Evolutionary conservation across 768 basidiomycete species (phyloP).

Genomic region (Rhizopogon rudus): DNA sequence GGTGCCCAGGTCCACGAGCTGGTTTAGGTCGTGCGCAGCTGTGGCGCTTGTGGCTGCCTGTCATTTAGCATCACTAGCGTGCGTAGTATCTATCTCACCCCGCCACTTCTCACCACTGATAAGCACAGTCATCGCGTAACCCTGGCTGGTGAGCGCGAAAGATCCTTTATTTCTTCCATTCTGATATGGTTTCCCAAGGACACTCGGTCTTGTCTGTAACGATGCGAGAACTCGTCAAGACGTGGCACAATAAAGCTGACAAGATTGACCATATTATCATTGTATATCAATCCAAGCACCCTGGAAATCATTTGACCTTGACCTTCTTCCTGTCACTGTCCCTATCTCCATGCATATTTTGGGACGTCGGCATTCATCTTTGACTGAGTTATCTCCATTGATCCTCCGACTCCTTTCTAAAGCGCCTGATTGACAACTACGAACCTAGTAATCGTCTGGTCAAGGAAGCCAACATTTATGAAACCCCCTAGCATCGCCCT

Average conservation of each 20-base stretch:
- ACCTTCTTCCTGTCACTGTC: not conserved
- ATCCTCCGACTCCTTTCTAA: not conserved
- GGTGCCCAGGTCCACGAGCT: too few species aligned
- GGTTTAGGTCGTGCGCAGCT: too few species aligned
- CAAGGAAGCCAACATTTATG: slow-evolving; percentile 1
- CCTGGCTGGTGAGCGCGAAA: too few species aligned
- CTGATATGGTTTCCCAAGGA: too few species aligned
- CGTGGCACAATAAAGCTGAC: not conserved
- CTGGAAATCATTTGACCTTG: not conserved
- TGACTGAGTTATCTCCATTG: not conserved
- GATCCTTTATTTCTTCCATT: too few species aligned
- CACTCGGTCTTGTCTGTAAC: too few species aligned
- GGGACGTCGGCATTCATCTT: not conserved
- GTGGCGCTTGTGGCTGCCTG: too few species aligned
- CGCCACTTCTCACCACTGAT: too few species aligned
- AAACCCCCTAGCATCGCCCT: slow-evolving; percentile 2
- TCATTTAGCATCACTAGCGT: too few species aligned
- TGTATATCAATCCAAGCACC: not conserved
- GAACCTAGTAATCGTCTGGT: not conserved
- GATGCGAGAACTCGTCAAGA: not conserved
- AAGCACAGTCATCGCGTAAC: too few species aligned
- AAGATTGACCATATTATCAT: too few species aligned
- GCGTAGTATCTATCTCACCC: too few species aligned
- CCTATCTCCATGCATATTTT: not conserved
- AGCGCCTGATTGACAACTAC: not conserved